These are phyloP conservation scores for Xylariaceae sp. DNA, from an alignment of 2,329 filamentous ascomycete genomes.

Conservation along the genomic window DNA sequence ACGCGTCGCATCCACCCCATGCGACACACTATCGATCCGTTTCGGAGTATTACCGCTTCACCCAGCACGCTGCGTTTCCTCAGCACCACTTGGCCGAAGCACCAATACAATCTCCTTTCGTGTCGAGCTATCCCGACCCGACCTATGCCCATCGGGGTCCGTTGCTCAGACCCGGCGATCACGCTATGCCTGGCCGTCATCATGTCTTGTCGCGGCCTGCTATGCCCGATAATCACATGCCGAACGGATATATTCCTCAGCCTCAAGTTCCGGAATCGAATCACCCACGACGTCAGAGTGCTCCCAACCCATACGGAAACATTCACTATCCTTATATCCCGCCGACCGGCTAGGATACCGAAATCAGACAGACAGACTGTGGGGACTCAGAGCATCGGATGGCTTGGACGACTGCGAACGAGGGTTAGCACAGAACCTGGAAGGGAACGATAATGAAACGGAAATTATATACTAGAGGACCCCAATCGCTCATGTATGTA, in stretches of 20 bases:
- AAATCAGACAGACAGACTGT: too few relatives aligned
- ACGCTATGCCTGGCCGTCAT: not conserved
- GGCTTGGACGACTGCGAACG: not conserved
- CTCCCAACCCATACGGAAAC: conserved; percentile 20
- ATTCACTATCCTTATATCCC: conserved; percentile 13
- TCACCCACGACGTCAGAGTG: conserved; percentile 32
- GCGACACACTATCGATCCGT: conserved; percentile 29
- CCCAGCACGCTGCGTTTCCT: conserved; percentile 19
- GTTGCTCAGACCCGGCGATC: conserved; percentile 19
- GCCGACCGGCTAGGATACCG: not conserved
- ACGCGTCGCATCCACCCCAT: conserved; percentile 17
- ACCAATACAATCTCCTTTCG: conserved; percentile 11
- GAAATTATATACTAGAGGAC: too few relatives aligned
- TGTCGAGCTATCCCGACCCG: conserved; percentile 12
- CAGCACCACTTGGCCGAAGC: conserved; percentile 9
- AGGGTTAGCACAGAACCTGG: not conserved
- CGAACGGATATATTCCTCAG: not conserved
- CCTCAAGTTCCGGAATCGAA: conserved; percentile 10
- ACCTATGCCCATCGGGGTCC: conserved; percentile 7
- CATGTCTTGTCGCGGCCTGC: not conserved
- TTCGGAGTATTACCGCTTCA: conserved; percentile 24
- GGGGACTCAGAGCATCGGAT: not conserved
- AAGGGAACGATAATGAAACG: too few relatives aligned
- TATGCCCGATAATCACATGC: not conserved
- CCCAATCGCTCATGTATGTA: too few relatives aligned